Base-by-base conservation (phyloP, 257 asterid species). In the Nicotiana tabacum region DNA sequence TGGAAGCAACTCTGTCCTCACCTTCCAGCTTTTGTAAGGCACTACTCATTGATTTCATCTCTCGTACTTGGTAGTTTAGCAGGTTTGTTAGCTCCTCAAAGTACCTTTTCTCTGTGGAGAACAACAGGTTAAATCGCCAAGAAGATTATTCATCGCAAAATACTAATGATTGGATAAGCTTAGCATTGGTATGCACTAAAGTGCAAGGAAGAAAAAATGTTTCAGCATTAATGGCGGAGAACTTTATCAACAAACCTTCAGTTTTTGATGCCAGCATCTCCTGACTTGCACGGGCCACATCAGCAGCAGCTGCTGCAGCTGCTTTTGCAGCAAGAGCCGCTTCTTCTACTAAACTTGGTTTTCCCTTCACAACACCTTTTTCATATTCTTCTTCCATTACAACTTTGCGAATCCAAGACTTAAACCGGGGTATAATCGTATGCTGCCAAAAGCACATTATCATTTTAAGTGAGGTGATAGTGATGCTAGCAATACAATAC, bases 341-440 rank as follows among this genome's bases (percentile, higher is more conserved):
- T 87, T 94, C 98, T 89, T 93, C 97, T 51, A 89, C 97, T 72
- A 91, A 76, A 87, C 83, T 93, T 79, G 92, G 95, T 87, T 86
- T 94, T 85, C 86, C 85, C 89, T 84, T 86, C 43, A 82, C 66
- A 51, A 30, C 77, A 30, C 78, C 85, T 86, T 88, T 89, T 66
- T 90, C 89, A 15, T 87, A 92, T 81, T 88, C 90, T 88, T 91
- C 97, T 85, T 93, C 97, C 81, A 81, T 53, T 72, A 88, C 93
- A 85, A 93, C 92, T 89, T 90, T 92, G 84, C 94, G 95, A 56
- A 96, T 91, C 99, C 99, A 96, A 62, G 98, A 92, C 93, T 94
- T 94, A 79, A 96, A 85, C 85, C 90, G 86, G 21, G 98, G 99
- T 78, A 94, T 77, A 78, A 96, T 77, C 80, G 92, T 69, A 4